phyloP scores from a whole-genome alignment of 305 asterid genomes.

The Striga hermonthica region DNA sequence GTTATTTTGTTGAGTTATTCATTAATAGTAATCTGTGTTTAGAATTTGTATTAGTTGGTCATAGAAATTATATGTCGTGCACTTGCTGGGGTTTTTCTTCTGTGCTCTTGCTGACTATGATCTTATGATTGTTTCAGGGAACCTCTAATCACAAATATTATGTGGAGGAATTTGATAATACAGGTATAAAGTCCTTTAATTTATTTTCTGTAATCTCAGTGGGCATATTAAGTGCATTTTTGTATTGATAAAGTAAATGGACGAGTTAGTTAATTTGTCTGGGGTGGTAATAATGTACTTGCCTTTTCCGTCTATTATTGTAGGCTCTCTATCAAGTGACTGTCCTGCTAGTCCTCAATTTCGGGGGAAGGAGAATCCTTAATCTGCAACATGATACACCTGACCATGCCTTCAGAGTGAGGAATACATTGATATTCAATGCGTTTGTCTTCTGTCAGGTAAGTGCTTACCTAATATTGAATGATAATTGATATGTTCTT shows the following conservation, averaged over 20 bases:
- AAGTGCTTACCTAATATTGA: slow-evolving; percentile 14
- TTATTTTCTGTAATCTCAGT: neutral
- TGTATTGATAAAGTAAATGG: slow-evolving; percentile 11
- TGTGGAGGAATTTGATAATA: slow-evolving; percentile 93
- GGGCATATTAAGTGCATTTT: slow-evolving; percentile 16
- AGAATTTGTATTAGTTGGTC: too few relatives aligned
- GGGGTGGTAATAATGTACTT: slow-evolving; percentile 11
- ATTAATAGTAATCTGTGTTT: neutral
- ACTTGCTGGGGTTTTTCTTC: too few relatives aligned
- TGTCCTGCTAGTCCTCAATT: slow-evolving; percentile 79
- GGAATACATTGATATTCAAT: slow-evolving; percentile 82
- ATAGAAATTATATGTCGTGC: too few relatives aligned
- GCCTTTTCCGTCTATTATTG: slow-evolving; percentile 29
- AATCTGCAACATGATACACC: slow-evolving; percentile 44
- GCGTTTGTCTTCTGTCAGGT: slow-evolving; percentile 92
- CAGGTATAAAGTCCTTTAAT: slow-evolving; percentile 50
- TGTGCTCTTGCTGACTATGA: slow-evolving; percentile 27
- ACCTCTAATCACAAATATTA: slow-evolving; percentile 89
- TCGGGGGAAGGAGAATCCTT: slow-evolving; percentile 64
- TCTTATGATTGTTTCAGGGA: slow-evolving; percentile 54
- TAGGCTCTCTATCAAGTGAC: slow-evolving; percentile 94
- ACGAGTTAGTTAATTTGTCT: neutral
- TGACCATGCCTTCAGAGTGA: slow-evolving; percentile 55
- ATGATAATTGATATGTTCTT: neutral
- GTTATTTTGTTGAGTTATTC: neutral